These are phyloP conservation scores for Fistulifera solaris DNA, from an alignment of 108 stramenopile species.

Conservation along the genomic window DNA sequence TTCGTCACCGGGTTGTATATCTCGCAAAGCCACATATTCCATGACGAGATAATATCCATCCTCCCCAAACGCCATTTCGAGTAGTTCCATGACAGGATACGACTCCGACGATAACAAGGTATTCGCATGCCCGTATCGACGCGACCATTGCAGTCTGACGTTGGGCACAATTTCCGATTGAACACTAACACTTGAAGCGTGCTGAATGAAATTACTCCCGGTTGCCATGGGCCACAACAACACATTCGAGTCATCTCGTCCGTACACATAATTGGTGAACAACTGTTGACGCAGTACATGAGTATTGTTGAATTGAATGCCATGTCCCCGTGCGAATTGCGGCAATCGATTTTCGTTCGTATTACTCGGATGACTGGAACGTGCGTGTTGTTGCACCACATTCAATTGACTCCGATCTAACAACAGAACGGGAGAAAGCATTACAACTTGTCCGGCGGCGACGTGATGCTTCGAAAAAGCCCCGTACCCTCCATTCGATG, in stretches of 20 bases:
- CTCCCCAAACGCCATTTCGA: slow-evolving; percentile 1
- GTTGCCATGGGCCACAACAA: slow-evolving; percentile 31
- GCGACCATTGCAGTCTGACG: slow-evolving; percentile 45
- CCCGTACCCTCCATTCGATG: slow-evolving; percentile 23
- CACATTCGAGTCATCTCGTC: slow-evolving; percentile 12
- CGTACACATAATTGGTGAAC: slow-evolving; percentile 27
- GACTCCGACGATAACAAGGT: neutral
- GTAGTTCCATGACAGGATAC: neutral
- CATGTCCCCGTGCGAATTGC: neutral
- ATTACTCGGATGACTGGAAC: no score
- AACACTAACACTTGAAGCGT: neutral
- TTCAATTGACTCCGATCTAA: slow-evolving; percentile 16
- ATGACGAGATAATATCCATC: slow-evolving; percentile 13
- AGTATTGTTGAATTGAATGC: neutral
- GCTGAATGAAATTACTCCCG: slow-evolving; percentile 24
- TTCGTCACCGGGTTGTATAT: slow-evolving; percentile 43
- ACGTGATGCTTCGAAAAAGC: slow-evolving; percentile 36
- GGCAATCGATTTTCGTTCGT: neutral
- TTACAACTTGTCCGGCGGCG: slow-evolving; percentile 15
- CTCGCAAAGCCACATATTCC: slow-evolving; percentile 43
- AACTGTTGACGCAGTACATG: neutral
- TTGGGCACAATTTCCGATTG: slow-evolving; percentile 14
- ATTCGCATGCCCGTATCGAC: no score
- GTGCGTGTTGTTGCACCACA: neutral
- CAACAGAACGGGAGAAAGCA: slow-evolving; percentile 33